Conservation (phyloP, 257 asterid species). For the Forsythia viridissima region DNA sequence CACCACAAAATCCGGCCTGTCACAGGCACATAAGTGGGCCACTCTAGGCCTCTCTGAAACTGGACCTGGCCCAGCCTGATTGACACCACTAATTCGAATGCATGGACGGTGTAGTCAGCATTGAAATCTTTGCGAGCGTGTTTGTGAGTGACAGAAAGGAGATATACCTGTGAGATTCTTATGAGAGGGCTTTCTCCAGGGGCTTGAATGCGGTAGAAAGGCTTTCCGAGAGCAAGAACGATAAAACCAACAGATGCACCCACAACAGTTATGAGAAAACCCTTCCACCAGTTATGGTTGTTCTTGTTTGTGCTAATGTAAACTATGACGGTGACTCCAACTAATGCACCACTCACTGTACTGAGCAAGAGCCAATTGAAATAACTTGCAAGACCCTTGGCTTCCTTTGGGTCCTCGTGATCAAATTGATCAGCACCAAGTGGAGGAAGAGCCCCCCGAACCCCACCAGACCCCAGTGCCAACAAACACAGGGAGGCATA, state of each 20-base stretch:
- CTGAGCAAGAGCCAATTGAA: constrained; percentile 67
- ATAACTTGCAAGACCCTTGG: constrained; percentile 56
- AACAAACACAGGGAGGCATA: constrained; percentile 49
- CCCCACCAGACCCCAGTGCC: constrained; percentile 68
- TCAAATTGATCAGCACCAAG: constrained; percentile 80
- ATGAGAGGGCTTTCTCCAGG: constrained; percentile 62
- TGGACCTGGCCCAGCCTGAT: background rate
- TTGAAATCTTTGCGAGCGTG: background rate
- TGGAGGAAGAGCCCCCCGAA: constrained; percentile 65
- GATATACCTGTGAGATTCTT: constrained; percentile 50
- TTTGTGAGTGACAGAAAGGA: background rate
- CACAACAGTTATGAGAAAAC: constrained; percentile 50
- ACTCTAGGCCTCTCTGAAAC: background rate
- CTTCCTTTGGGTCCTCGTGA: constrained; percentile 56
- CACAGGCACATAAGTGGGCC: background rate
- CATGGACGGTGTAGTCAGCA: no score
- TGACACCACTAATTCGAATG: no score
- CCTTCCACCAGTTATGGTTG: constrained; percentile 65
- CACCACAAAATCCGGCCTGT: background rate
- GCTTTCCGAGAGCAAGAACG: constrained; percentile 45
- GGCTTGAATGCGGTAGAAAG: constrained; percentile 49
- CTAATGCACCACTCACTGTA: constrained; percentile 42
- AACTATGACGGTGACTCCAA: constrained; percentile 71
- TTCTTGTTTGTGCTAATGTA: constrained; percentile 48
- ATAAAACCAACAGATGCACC: constrained; percentile 40